Percentiles rank a stretch among this genome's conserved stretches.
Conservation (phyloP, 768 basidiomycete genomes). For the Termitomyces sp. region DNA sequence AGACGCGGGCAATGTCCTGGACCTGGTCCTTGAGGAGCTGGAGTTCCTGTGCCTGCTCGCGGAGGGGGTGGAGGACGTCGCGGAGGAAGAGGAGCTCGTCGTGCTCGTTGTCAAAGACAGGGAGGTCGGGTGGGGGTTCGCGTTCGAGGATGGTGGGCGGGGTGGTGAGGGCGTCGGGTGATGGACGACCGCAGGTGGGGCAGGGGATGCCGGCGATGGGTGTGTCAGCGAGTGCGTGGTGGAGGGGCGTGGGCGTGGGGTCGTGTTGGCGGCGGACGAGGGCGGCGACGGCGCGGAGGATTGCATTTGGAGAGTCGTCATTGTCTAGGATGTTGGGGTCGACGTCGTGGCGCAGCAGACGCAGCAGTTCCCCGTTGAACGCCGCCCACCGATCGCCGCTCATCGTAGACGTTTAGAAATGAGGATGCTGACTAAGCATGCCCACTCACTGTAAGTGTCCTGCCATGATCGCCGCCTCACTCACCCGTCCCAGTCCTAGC, state of each 20-base stretch:
- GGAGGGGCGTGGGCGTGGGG: background rate
- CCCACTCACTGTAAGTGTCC: no score
- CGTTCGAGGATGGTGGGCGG: background rate
- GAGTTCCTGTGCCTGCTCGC: slow-evolving; percentile 51
- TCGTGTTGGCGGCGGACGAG: slow-evolving; percentile 3
- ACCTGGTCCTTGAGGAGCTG: slow-evolving; percentile 80
- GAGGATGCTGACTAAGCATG: no score
- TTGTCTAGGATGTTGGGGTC: slow-evolving; percentile 1
- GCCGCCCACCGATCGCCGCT: background rate
- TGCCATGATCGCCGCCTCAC: no score
- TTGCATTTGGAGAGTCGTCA: background rate
- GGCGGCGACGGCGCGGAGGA: background rate
- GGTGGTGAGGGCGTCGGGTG: background rate
- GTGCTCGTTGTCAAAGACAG: slow-evolving; percentile 1
- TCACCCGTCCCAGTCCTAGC: background rate
- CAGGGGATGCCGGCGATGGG: slow-evolving; percentile 7
- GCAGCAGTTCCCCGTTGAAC: slow-evolving; percentile 4
- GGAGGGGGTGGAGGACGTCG: background rate
- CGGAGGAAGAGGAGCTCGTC: slow-evolving; percentile 9
- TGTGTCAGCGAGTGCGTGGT: background rate
- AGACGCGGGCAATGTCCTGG: slow-evolving; percentile 74
- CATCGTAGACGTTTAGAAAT: no score
- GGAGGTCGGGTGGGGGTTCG: background rate
- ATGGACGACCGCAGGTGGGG: slow-evolving; percentile 7
- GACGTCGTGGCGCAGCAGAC: background rate